phyloP scores from a whole-genome alignment of 805 yeast species.

The Cyberlindnera samutprakarnensis region DNA sequence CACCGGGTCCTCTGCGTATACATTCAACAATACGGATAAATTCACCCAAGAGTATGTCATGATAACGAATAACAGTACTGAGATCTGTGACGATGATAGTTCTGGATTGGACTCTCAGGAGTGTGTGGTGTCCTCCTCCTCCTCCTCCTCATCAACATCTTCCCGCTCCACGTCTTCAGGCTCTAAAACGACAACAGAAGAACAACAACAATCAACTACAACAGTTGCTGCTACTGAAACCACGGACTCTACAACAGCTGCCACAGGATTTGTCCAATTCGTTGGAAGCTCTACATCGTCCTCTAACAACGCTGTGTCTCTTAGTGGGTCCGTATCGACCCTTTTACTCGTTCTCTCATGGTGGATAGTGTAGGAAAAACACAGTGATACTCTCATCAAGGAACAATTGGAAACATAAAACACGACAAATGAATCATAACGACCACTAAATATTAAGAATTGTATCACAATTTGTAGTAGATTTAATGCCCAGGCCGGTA shows the following conservation, averaged over 20 bases:
- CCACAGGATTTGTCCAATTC: conserved; percentile 5
- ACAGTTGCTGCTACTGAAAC: conserved; percentile 2
- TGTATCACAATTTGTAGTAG: no score
- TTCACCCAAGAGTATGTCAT: conserved; percentile 43
- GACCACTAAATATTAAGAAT: no score
- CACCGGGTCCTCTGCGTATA: conserved; percentile 43
- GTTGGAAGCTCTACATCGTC: background rate
- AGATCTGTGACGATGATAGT: conserved; percentile 52
- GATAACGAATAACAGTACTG: conserved; percentile 56
- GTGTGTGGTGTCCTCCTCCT: conserved; percentile 11
- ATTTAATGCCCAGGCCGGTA: no score
- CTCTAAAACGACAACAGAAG: no score
- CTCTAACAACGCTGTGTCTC: conserved; percentile 1
- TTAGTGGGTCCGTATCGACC: background rate
- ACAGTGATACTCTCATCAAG: no score
- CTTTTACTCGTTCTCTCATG: no score
- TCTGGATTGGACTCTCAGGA: conserved; percentile 56
- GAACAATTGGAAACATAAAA: no score
- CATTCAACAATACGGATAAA: conserved; percentile 42
- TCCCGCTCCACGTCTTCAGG: conserved; percentile 4
- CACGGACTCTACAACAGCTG: conserved; percentile 1
- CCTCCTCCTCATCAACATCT: conserved; percentile 14
- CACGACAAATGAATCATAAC: no score
- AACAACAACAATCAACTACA: no score
- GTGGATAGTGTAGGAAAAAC: no score